Conservation (phyloP, 2,329 filamentous ascomycete genomes). For the Phialophora tarda region DNA sequence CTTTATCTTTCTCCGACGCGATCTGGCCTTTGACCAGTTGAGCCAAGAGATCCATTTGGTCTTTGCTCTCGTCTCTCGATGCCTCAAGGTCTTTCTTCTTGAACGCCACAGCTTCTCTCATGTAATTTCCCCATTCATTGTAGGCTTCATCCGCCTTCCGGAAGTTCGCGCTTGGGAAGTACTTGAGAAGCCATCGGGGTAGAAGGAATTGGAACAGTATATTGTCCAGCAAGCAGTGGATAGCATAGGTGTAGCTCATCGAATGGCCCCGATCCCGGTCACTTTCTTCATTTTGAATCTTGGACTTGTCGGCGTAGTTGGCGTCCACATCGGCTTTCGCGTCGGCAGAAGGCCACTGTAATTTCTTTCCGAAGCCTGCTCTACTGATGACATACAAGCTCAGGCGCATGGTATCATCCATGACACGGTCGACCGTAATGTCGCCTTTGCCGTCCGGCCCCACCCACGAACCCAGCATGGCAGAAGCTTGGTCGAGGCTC, state of each 20-base stretch:
- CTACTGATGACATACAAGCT: constrained; percentile 67
- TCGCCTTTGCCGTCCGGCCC: constrained; percentile 50
- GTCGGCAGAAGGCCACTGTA: constrained; percentile 65
- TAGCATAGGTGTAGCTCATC: constrained; percentile 69
- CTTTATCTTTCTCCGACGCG: constrained; percentile 40
- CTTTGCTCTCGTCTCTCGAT: constrained; percentile 44
- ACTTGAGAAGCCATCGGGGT: constrained; percentile 61
- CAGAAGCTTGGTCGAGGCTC: constrained; percentile 66
- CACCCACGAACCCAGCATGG: constrained; percentile 66
- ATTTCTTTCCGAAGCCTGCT: constrained; percentile 71
- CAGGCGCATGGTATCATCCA: constrained; percentile 69
- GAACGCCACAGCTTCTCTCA: constrained; percentile 69
- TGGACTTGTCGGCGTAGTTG: constrained; percentile 46
- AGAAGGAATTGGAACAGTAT: constrained; percentile 67
- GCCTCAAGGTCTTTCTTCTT: constrained; percentile 59
- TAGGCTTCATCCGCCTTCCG: constrained; percentile 61
- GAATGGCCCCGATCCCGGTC: constrained; percentile 57
- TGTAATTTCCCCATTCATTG: constrained; percentile 70
- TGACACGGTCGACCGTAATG: constrained; percentile 61
- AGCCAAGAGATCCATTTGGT: constrained; percentile 63
- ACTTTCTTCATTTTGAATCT: constrained; percentile 39
- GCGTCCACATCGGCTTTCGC: constrained; percentile 48
- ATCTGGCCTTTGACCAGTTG: constrained; percentile 55
- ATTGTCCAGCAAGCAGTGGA: constrained; percentile 66
- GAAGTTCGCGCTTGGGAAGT: constrained; percentile 59